These are phyloP conservation scores for Talaromyces ruber DNA, from an alignment of 495 filamentous ascomycete species.

Conservation along the genomic window DNA sequence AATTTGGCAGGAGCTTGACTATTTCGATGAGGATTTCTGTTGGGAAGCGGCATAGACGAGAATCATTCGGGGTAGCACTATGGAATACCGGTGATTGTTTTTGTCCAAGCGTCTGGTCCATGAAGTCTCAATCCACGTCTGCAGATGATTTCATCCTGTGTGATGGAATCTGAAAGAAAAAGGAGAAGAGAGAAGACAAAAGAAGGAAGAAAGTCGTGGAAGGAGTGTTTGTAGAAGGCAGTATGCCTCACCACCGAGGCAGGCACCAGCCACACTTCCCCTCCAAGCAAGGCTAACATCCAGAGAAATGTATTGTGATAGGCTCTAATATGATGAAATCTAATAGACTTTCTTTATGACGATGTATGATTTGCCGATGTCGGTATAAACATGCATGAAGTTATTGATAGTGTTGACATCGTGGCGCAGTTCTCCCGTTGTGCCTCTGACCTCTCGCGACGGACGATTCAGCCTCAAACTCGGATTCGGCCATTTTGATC, in stretches of 20 bases:
- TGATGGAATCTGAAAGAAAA: not conserved
- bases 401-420: not conserved
- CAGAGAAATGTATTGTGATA: not conserved
- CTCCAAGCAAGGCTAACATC: not conserved
- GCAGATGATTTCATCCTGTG: not conserved
- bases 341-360: not conserved
- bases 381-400: not conserved
- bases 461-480: not conserved
- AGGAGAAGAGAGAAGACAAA: not conserved
- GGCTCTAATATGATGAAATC: not conserved
- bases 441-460: not conserved
- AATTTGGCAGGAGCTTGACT: not conserved
- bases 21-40: not conserved
- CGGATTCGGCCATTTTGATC: not conserved
- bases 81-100: not conserved
- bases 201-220: not conserved
- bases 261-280: not conserved
- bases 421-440: not conserved
- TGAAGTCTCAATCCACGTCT: not conserved
- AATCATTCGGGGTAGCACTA: not conserved
- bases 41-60: not conserved
- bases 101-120: not conserved
- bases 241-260: not conserved
- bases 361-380: not conserved
- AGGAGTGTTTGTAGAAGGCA: not conserved